Base-by-base conservation (phyloP, 2,329 filamentous ascomycete species). In the Pyricularia pennisetigena region DNA sequence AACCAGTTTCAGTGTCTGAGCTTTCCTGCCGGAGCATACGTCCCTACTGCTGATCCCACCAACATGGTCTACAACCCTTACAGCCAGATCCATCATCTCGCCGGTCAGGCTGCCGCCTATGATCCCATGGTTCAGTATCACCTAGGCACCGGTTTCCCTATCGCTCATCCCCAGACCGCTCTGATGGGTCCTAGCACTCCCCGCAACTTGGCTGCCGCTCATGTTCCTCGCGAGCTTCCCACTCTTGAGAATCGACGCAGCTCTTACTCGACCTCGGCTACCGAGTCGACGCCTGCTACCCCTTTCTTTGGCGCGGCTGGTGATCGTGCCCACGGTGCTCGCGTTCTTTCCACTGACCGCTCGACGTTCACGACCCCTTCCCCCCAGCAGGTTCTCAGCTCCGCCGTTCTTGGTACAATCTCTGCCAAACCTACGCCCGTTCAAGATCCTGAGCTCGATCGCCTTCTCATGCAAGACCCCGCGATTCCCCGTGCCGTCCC, bases 401-500 rank as follows among this genome's bases (percentile, higher is more conserved):
- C 30, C 20, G 74, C 76, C 68, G 72, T 76, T 20, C 61, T 64
- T 49, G 30, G 57, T 35, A 26, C 61, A 12, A 23, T n/a, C 24
- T 16, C 66, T 26, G 16, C 57, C 30, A 87, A 87, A 76, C 73
- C 78, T 41, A 67, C 73, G 28, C 72, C 75, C 41, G 72, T 79
- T 49, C 30, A 67, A 2, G 85, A 87, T 49, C 79, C 81, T 26
- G 80, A 82, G 59, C 77, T 93, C 67, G 88, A 92, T 68, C 85
- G 85, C 24, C 79, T 94, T 65, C 82, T 92, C 62, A 82, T 89
- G 74, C 87, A 91, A 75, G 89, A 93, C n/a, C 95, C 95, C 23
- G 79, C 88, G 0, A 91, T 99, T 70, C 95, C 95, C 24, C 86
- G 87, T 71, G 94, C 95, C 66, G 94, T 99, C 64, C 94, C 94